Percentiles rank a stretch among this genome's conserved stretches.
phyloP scores from a whole-genome alignment of 2,329 filamentous ascomycete species.

The Pseudogymnoascus sp. region DNA sequence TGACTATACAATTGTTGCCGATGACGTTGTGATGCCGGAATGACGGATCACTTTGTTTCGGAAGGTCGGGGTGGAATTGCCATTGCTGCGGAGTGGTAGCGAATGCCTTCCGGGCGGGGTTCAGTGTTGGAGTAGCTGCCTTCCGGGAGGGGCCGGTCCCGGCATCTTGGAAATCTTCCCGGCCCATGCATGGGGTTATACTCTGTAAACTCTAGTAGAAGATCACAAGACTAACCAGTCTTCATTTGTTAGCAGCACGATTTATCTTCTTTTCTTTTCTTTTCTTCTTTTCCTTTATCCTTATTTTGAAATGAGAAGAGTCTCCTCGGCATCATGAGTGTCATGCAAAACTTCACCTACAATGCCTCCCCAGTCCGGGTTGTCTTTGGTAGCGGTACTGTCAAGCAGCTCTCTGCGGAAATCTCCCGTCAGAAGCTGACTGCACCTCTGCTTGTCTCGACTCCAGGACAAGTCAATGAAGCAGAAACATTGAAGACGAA shows the following conservation, averaged over 20 bases:
- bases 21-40: neutral
- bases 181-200: neutral
- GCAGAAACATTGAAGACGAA: constrained; percentile 33
- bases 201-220: neutral
- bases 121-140: neutral
- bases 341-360: constrained; percentile 40
- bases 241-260: neutral
- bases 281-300: neutral
- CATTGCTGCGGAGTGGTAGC: neutral
- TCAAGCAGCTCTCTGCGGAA: constrained; percentile 40
- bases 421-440: constrained; percentile 39
- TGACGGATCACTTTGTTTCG: neutral
- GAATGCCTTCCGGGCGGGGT: neutral
- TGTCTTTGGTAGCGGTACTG: constrained; percentile 47
- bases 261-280: neutral
- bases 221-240: neutral
- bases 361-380: constrained; percentile 45
- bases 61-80: neutral
- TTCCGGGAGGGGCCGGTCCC: neutral
- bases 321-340: neutral
- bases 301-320: neutral
- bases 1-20: neutral
- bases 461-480: constrained; percentile 40
- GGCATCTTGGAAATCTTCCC: neutral
- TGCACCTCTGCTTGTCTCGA: constrained; percentile 48